These are phyloP conservation scores for Dothideomycetidae sp. DNA, from an alignment of 2,329 filamentous ascomycete species.

Conservation along the genomic window DNA sequence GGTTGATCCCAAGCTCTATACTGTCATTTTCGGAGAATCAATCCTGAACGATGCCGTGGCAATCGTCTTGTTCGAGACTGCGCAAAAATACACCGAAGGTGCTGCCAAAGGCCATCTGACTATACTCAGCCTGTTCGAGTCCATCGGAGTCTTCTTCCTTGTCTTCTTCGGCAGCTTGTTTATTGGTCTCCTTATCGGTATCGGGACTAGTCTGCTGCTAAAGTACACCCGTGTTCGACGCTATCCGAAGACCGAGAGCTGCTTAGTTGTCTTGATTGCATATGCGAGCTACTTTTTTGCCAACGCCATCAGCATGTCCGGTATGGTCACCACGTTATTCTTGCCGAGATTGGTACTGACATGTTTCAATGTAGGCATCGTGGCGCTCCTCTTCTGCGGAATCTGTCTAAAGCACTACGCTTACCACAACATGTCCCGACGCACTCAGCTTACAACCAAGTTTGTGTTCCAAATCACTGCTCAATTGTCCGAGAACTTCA, in stretches of 20 bases:
- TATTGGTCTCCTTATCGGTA: slow-evolving; percentile 77
- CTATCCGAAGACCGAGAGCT: slow-evolving; percentile 94
- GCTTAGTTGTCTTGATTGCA: slow-evolving; percentile 79
- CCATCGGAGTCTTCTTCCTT: slow-evolving; percentile 83
- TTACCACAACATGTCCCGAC: slow-evolving; percentile 98
- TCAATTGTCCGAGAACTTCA: slow-evolving; percentile 96
- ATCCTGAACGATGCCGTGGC: slow-evolving; percentile 97
- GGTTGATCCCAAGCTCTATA: slow-evolving; percentile 96
- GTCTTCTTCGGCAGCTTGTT: slow-evolving; percentile 91
- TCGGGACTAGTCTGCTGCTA: slow-evolving; percentile 71
- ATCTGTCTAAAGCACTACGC: slow-evolving; percentile 98
- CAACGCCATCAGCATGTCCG: slow-evolving; percentile 88
- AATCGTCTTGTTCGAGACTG: slow-evolving; percentile 96
- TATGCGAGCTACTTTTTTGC: slow-evolving; percentile 98
- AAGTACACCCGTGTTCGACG: slow-evolving; percentile 91
- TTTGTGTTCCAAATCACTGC: slow-evolving; percentile 92
- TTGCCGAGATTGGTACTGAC: slow-evolving; percentile 6
- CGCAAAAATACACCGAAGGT: slow-evolving; percentile 76
- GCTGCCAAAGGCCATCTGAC: slow-evolving; percentile 55
- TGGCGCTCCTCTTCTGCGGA: slow-evolving; percentile 90
- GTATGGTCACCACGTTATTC: slow-evolving; percentile 39
- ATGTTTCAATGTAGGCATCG: slow-evolving; percentile 53
- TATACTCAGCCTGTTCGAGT: slow-evolving; percentile 73
- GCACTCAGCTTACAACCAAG: slow-evolving; percentile 94
- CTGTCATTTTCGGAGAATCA: slow-evolving; percentile 95